Percentiles rank a stretch among this genome's conserved stretches.
Evolutionary conservation across 495 filamentous ascomycete species (phyloP).

Genomic region (Xylaria acuta): DNA sequence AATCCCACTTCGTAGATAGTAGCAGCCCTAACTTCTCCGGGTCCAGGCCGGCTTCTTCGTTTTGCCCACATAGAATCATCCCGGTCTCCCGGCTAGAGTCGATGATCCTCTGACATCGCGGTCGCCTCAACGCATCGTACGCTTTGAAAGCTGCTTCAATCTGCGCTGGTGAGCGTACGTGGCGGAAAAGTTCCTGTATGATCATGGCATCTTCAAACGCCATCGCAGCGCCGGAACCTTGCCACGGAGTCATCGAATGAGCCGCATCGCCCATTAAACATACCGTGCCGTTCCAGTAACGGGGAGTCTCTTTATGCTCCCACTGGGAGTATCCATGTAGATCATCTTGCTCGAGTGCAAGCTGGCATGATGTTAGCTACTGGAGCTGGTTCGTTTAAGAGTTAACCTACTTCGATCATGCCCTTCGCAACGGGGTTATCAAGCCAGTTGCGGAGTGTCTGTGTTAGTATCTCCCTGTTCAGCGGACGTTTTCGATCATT

Average conservation of each 20-base stretch:
- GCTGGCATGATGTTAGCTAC: slow-evolving; percentile 13
- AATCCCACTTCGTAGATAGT: slow-evolving; percentile 23
- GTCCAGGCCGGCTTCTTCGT: slow-evolving; percentile 14
- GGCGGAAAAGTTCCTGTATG: slow-evolving; percentile 34
- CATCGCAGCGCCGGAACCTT: slow-evolving; percentile 42
- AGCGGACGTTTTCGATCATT: slow-evolving; percentile 22
- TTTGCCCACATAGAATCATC: slow-evolving; percentile 24
- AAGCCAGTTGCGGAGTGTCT: slow-evolving; percentile 21
- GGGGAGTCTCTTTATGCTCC: slow-evolving; percentile 30
- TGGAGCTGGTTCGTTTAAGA: too few species aligned
- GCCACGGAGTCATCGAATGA: slow-evolving; percentile 43
- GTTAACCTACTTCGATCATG: slow-evolving; percentile 28
- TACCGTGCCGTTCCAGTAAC: slow-evolving; percentile 25
- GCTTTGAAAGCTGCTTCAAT: slow-evolving; percentile 22
- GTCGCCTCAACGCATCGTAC: slow-evolving; percentile 17
- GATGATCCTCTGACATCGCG: slow-evolving; percentile 23
- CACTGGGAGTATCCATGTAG: slow-evolving; percentile 25
- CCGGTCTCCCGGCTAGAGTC: slow-evolving; percentile 27
- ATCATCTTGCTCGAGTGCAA: slow-evolving; percentile 25
- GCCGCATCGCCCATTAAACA: slow-evolving; percentile 48
- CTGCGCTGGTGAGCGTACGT: slow-evolving; percentile 20
- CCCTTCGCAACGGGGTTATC: slow-evolving; percentile 26
- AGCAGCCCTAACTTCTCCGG: slow-evolving; percentile 20
- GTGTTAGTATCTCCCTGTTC: not conserved
- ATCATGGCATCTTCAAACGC: slow-evolving; percentile 48